Percentiles rank a stretch among this genome's conserved stretches.
Conservation (phyloP, 116 monocot species). For the Dioscorea cayenensis region DNA sequence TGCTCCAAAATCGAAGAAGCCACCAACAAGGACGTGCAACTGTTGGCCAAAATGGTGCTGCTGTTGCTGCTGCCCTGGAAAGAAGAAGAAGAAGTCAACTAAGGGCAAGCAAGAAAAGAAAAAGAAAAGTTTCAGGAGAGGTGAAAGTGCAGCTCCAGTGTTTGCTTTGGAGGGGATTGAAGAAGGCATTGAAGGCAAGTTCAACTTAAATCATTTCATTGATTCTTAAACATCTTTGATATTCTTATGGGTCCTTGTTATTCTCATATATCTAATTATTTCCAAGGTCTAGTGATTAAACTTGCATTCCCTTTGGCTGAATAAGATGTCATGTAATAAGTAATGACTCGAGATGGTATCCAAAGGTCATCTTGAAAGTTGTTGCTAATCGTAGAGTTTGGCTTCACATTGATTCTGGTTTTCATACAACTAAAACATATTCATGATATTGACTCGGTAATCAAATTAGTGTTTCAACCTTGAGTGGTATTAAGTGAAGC, state of each 20-base stretch:
- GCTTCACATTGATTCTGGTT: background rate
- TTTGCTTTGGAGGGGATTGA: conserved; percentile 56
- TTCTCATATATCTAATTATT: background rate
- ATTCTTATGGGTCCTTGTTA: background rate
- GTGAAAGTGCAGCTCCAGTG: conserved; percentile 33
- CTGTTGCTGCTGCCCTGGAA: conserved; percentile 34
- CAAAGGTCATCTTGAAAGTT: background rate
- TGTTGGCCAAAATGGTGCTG: conserved; percentile 80
- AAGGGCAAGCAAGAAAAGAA: conserved; percentile 49
- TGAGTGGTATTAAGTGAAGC: too few species aligned
- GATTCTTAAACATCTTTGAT: background rate
- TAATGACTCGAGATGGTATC: background rate
- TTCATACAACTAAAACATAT: background rate
- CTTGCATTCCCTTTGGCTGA: too few species aligned
- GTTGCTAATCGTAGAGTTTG: background rate
- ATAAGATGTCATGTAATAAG: too few species aligned
- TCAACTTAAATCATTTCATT: background rate
- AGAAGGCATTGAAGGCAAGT: conserved; percentile 48
- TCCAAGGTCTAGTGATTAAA: background rate
- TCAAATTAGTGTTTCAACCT: too few species aligned
- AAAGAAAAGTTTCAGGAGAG: conserved; percentile 41
- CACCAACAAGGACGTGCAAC: conserved; percentile 77
- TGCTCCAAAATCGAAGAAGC: conserved; percentile 78
- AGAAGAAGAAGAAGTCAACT: conserved; percentile 50
- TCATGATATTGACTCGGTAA: background rate